These are phyloP conservation scores for Rutstroemia sp. DNA, from an alignment of 2,329 filamentous ascomycete species.

Conservation along the genomic window DNA sequence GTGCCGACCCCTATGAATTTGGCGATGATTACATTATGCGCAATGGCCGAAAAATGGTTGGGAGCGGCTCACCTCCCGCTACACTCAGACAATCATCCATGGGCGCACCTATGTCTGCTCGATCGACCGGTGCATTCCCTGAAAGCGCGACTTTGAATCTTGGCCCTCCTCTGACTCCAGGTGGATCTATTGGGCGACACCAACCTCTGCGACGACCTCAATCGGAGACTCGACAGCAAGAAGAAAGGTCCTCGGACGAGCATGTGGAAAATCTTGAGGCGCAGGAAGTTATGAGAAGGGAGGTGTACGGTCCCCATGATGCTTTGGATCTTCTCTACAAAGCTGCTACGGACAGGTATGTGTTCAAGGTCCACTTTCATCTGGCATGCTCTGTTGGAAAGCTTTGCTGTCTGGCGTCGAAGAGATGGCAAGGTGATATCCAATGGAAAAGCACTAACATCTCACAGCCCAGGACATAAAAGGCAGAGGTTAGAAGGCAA, in stretches of 20 bases:
- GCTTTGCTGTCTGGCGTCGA: background rate
- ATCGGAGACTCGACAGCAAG: slow-evolving; percentile 30
- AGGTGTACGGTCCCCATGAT: slow-evolving; percentile 87
- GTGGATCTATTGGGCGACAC: slow-evolving; percentile 56
- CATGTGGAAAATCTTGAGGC: slow-evolving; percentile 60
- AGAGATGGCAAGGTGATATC: too few species aligned
- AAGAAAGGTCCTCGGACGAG: slow-evolving; percentile 38
- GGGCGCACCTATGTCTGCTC: slow-evolving; percentile 27
- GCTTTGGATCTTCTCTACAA: slow-evolving; percentile 87
- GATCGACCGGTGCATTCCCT: slow-evolving; percentile 20
- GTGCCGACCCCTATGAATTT: slow-evolving; percentile 35
- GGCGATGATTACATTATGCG: slow-evolving; percentile 60
- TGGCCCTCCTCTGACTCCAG: slow-evolving; percentile 51
- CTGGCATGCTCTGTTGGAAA: background rate
- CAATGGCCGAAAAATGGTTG: slow-evolving; percentile 64
- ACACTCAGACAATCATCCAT: slow-evolving; percentile 26
- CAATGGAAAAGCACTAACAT: slow-evolving; percentile 31
- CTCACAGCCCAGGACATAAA: slow-evolving; percentile 29
- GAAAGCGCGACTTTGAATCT: slow-evolving; percentile 27
- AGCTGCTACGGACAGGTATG: slow-evolving; percentile 59
- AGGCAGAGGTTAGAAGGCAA: slow-evolving; percentile 21
- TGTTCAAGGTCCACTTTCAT: background rate
- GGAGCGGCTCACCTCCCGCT: slow-evolving; percentile 34
- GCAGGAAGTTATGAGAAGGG: slow-evolving; percentile 56
- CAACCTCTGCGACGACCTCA: slow-evolving; percentile 60